A percentile compares a stretch with the other conserved stretches of the same genome.
These are phyloP conservation scores for Carex sylvatica DNA, from an alignment of 202 grass and related monocot genomes.

Conservation along the genomic window DNA sequence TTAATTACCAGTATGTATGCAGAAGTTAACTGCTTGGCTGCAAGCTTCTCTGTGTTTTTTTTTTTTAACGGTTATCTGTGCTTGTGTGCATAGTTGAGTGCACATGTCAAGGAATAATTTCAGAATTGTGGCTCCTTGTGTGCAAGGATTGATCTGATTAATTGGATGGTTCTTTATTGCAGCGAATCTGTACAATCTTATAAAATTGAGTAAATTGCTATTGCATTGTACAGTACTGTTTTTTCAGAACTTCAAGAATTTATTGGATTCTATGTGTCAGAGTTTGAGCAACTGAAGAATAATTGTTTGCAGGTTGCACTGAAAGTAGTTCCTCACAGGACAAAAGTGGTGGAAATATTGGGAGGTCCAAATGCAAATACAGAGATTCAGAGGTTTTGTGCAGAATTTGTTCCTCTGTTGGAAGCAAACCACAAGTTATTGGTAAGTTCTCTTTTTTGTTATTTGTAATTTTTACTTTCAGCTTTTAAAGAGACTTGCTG, in stretches of 20 bases:
- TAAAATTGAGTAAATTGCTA: background rate
- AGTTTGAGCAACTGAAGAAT: background rate
- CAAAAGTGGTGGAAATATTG: conserved; percentile 25
- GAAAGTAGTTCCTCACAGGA: conserved; percentile 29
- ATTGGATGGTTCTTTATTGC: background rate
- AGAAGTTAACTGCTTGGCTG: background rate
- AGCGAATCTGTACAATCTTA: background rate
- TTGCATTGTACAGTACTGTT: background rate
- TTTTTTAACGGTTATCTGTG: background rate
- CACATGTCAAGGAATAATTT: background rate
- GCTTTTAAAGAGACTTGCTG: background rate
- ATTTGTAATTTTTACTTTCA: background rate
- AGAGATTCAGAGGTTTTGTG: conserved; percentile 28
- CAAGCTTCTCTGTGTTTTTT: background rate
- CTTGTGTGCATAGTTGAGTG: background rate
- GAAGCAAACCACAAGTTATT: conserved; percentile 32
- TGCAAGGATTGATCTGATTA: background rate
- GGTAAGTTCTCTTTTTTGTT: conserved; percentile 12
- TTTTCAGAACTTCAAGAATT: background rate
- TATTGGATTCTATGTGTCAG: background rate
- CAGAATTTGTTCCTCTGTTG: conserved; percentile 11
- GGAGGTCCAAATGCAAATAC: conserved; percentile 22
- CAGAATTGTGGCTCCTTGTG: background rate
- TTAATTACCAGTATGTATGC: background rate
- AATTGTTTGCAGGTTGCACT: conserved; percentile 22